Base-by-base conservation (phyloP, 768 basidiomycete genomes). In the Rhodocollybia butyracea region DNA sequence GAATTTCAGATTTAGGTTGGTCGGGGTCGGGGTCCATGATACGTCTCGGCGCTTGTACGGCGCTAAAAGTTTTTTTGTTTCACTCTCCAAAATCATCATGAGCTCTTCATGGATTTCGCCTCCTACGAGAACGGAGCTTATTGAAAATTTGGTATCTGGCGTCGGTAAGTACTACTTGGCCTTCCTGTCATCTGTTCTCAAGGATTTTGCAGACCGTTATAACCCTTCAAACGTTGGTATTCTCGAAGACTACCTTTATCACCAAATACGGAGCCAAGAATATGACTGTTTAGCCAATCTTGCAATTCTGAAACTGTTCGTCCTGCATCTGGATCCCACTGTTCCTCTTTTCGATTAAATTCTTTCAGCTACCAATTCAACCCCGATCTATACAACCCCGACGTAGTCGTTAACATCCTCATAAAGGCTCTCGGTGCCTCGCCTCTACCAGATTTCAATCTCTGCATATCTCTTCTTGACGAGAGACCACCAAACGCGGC, bases 271-370 rank as follows among this genome's bases (percentile, higher is more conserved):
- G 61, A 88, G 84, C 64, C 86, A 89, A 61, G 89, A 93, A 68
- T 98, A 98, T 63, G 96, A 99, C 70, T 88, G 91, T 63, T 82
- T 98, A 39, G 93, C 96, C 29, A 98, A 98, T 73, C 78, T 98
- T 38, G 95, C 95, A 46, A 94, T 97, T 59, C 70, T 98, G 46
- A 98, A 98, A 73, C 75, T 98, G 91, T 94, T 61, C 34, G 81
- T 70, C 17, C 30, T 48, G 32, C 32, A 30, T 46, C 41, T 17
- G 29, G 8, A 19, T 22, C 3, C n/a, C 24, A n/a, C 17, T 24
- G 7, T 31, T 22, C 2, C 29, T 47, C 19, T 5, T 36, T 21
- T 22, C 13, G 38, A 41, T 10, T 31, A 8, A 22, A 13, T 36
- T 36, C n/a, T n/a, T 38, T 15, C 62, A 96, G 93, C 46, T 97